Evolutionary conservation across 805 yeast genomes (phyloP), one percentile per base, ranked within the genome.

Genomic region (Saturnispora ahearnii): DNA sequence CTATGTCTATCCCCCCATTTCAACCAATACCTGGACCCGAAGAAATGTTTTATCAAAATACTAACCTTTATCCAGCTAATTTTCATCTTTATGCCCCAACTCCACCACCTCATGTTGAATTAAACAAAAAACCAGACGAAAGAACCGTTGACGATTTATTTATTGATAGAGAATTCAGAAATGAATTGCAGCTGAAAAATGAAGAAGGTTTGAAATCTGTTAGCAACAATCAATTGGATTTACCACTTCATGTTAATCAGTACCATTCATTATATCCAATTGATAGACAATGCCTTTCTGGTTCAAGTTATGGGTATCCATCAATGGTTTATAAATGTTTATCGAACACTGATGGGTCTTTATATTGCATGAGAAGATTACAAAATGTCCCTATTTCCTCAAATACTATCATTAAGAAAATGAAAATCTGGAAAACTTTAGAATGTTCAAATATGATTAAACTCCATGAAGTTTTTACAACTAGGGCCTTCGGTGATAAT

Each of bases 11-110:
- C 31, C 28, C 59, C 15, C 33, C 51, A 36, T 41, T 44, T 26
- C 42, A 46, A 30, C 47, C 59, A n/a, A 47, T 46, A 2, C 48
- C 34, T 21, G 46, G 53, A 30, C 45, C 46, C 9, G 64, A 59
- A 15, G 66, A 62, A 9, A 56, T 60, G 12, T 66, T 60, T 54
- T 62, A 59, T 52, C 69, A 65, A 41, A 66, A 64, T 28, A 62
- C 70, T 0, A 56, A 69, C 32, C 46, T 63, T 36, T 79, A 68
- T 55, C 84, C 85, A 0, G 68, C 87, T 41, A 88, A 88, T 59
- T 86, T 87, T 62, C 96, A 90, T 66, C 67, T 88, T 37, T 90
- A 91, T 66, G 93, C 96, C 0, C 97, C 97, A 2, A 76, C 79
- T 30, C 91, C 96, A 9, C 87, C 90, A 3, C 90, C 89, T 8